A percentile compares a stretch with the other conserved stretches of the same genome.
phyloP scores from a whole-genome alignment of 805 yeast species.

The Suhomyces kilbournensis region DNA sequence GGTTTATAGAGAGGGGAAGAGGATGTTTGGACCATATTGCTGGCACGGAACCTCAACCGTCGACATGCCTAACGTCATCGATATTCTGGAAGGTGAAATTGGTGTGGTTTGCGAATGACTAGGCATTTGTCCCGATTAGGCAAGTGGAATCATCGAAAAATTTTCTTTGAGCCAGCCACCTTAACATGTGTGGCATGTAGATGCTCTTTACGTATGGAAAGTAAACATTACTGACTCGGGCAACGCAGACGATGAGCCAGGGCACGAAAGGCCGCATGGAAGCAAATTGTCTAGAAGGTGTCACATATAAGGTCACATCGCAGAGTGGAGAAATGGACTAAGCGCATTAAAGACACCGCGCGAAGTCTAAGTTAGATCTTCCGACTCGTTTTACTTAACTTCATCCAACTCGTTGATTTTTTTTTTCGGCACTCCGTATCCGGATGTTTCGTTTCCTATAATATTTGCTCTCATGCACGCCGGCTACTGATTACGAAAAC shows the following conservation, averaged over 20 bases:
- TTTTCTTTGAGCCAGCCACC: constrained; percentile 2
- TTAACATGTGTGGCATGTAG: neutral
- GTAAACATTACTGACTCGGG: neutral
- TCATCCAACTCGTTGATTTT: neutral
- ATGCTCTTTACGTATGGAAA: neutral
- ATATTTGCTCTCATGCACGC: neutral
- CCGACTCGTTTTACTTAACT: neutral
- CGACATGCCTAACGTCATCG: neutral
- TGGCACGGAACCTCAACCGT: neutral
- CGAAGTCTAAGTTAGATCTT: neutral
- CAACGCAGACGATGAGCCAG: neutral
- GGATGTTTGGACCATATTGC: neutral
- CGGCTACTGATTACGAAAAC: neutral
- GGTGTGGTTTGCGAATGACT: neutral
- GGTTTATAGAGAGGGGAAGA: neutral
- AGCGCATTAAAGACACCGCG: neutral
- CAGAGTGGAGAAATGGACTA: neutral
- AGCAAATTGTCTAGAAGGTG: neutral
- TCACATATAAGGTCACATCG: neutral
- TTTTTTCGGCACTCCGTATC: neutral
- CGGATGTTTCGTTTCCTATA: neutral
- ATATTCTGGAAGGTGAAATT: neutral
- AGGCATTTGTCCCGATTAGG: constrained; percentile 7
- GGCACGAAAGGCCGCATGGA: neutral
- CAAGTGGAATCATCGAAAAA: constrained; percentile 4